Percentiles rank a stretch among this genome's conserved stretches.
Conservation (phyloP, 148 eudicot species). For the Rhododendron griersonianum region DNA sequence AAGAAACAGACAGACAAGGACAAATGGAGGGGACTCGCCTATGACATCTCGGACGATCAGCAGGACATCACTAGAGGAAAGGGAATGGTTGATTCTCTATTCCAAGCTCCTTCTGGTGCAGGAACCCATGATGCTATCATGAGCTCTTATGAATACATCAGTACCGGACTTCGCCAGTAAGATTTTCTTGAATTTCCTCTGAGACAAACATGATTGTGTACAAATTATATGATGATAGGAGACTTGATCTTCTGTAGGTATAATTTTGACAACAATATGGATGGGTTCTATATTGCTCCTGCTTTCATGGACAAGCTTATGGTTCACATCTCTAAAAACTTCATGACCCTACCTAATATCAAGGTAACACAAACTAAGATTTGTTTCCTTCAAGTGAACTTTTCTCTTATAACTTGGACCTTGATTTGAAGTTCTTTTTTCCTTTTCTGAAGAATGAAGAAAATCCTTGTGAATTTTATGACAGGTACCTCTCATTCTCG, state of each 20-base stretch:
- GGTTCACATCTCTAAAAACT: constrained; percentile 31
- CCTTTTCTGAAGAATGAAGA: not conserved
- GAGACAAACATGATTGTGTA: not conserved
- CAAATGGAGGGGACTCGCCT: constrained; percentile 34
- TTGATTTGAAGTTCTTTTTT: not conserved
- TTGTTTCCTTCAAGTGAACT: not conserved
- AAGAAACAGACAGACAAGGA: constrained; percentile 22
- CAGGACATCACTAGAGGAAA: constrained; percentile 39
- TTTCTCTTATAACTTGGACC: not conserved
- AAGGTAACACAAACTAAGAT: constrained; percentile 16
- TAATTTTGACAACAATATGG: constrained; percentile 32
- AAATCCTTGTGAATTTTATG: not conserved
- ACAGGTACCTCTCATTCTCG: constrained; percentile 68
- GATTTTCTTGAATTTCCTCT: not conserved
- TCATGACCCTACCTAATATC: constrained; percentile 34
- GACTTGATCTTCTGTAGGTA: constrained; percentile 8
- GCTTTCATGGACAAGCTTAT: constrained; percentile 41
- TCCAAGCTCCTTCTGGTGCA: constrained; percentile 28
- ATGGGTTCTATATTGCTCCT: constrained; percentile 35
- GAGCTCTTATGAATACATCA: constrained; percentile 35
- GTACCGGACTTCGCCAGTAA: constrained; percentile 36
- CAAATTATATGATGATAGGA: not conserved
- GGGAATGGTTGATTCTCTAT: constrained; percentile 40
- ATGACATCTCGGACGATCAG: constrained; percentile 31
- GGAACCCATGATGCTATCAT: constrained; percentile 30